phyloP scores from a whole-genome alignment of 805 yeast genomes.

The Myxozyma nipponensis region DNA sequence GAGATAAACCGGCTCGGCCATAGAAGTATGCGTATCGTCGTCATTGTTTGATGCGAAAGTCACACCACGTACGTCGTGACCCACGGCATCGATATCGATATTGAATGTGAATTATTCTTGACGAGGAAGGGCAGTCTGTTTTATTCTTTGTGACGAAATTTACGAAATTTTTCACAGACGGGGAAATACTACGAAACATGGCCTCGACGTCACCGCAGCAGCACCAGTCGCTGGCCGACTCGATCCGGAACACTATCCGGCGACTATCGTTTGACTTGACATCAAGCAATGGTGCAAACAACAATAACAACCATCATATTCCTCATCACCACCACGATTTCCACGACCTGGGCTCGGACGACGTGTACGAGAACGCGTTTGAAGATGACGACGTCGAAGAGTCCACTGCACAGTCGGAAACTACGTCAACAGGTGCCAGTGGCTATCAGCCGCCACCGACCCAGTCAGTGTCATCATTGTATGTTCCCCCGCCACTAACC shows the following conservation, averaged over 20 bases:
- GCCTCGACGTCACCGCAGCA: background rate
- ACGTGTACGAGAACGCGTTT: constrained; percentile 1
- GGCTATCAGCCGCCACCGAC: background rate
- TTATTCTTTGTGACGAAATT: too few relatives aligned
- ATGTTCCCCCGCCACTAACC: constrained; percentile 45
- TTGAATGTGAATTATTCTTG: too few relatives aligned
- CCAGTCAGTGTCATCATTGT: constrained; percentile 1
- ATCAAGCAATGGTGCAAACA: background rate
- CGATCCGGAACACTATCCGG: constrained; percentile 27
- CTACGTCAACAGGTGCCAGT: constrained; percentile 1
- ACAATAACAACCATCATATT: background rate
- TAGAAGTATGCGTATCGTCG: too few relatives aligned
- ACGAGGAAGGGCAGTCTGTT: too few relatives aligned
- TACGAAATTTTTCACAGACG: too few relatives aligned
- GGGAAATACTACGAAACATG: too few relatives aligned
- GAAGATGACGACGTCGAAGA: constrained; percentile 11
- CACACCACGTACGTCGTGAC: too few relatives aligned
- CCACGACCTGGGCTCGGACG: constrained; percentile 23
- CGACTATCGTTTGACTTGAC: constrained; percentile 23
- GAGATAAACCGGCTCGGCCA: too few relatives aligned
- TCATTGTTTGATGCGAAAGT: too few relatives aligned
- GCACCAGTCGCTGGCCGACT: constrained; percentile 17
- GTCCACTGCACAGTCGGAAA: background rate
- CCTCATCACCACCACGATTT: constrained; percentile 28
- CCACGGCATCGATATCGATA: too few relatives aligned